These are phyloP conservation scores for Pyrus betulifolia DNA, from an alignment of 306 rosid species.

Conservation along the genomic window DNA sequence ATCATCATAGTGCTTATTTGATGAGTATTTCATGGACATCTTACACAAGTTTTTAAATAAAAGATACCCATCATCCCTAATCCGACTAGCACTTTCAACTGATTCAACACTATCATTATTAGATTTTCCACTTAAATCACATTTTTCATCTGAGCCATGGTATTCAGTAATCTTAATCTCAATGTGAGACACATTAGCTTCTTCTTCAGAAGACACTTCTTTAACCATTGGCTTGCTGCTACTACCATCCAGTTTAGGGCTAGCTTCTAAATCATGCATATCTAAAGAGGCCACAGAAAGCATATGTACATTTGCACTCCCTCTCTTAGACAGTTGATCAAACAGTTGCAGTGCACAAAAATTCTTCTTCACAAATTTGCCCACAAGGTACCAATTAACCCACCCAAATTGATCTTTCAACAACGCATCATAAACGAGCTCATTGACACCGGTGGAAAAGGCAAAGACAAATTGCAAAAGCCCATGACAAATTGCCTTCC, in stretches of 20 bases:
- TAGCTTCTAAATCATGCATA: constrained; percentile 25
- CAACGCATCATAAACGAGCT: too few species aligned
- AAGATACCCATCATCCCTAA: constrained; percentile 83
- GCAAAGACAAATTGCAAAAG: too few species aligned
- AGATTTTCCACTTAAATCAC: constrained; percentile 18
- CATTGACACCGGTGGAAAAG: too few species aligned
- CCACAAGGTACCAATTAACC: too few species aligned
- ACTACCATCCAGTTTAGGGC: constrained; percentile 12
- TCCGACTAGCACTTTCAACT: constrained; percentile 47
- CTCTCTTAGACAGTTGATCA: too few species aligned
- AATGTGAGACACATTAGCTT: background rate
- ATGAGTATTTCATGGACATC: constrained; percentile 88
- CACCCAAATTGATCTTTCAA: too few species aligned
- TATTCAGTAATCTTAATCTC: constrained; percentile 13
- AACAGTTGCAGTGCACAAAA: too few species aligned
- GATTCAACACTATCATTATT: constrained; percentile 31
- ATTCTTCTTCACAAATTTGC: too few species aligned
- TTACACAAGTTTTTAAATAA: constrained; percentile 87
- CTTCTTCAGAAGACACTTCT: constrained; percentile 28
- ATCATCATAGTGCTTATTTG: constrained; percentile 81
- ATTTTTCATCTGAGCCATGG: constrained; percentile 21
- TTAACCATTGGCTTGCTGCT: constrained; percentile 11
- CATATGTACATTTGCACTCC: too few species aligned
- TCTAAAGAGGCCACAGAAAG: constrained; percentile 14
- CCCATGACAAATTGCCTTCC: too few species aligned